phyloP scores from a whole-genome alignment of 306 rosid species.

The Prunus davidiana region DNA sequence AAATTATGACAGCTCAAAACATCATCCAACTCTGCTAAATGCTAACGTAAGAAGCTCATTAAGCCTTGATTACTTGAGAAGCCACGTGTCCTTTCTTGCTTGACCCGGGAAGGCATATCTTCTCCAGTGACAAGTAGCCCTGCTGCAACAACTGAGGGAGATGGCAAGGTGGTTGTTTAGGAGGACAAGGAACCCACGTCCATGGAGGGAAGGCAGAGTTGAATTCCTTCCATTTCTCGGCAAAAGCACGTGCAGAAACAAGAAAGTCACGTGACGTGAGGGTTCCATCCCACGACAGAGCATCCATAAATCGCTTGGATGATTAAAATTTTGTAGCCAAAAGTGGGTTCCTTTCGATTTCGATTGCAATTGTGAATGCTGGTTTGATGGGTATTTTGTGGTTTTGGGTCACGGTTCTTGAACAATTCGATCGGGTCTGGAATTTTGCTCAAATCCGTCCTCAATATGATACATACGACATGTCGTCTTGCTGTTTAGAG shows the following conservation, averaged over 20 bases:
- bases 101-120: conserved; percentile 30
- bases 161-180: conserved; percentile 35
- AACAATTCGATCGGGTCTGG: not conserved
- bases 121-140: conserved; percentile 74
- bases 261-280: conserved; percentile 53
- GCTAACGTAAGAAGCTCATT: not conserved
- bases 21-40: not conserved
- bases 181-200: conserved; percentile 50
- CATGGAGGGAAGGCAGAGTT: conserved; percentile 56
- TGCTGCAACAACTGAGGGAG: conserved; percentile 26
- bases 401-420: not conserved
- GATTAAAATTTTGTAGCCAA: not conserved
- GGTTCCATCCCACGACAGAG: conserved; percentile 55
- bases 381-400: not conserved
- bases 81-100: conserved; percentile 5
- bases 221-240: conserved; percentile 54
- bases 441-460: not conserved
- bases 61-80: conserved; percentile 32
- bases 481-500: not conserved
- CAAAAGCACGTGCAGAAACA: conserved; percentile 48
- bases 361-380: not conserved
- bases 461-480: not conserved
- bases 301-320: conserved; percentile 6
- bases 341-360: not conserved
- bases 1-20: not conserved